Conservation (phyloP, 441 rosid genomes). For the Capsella rubella region DNA sequence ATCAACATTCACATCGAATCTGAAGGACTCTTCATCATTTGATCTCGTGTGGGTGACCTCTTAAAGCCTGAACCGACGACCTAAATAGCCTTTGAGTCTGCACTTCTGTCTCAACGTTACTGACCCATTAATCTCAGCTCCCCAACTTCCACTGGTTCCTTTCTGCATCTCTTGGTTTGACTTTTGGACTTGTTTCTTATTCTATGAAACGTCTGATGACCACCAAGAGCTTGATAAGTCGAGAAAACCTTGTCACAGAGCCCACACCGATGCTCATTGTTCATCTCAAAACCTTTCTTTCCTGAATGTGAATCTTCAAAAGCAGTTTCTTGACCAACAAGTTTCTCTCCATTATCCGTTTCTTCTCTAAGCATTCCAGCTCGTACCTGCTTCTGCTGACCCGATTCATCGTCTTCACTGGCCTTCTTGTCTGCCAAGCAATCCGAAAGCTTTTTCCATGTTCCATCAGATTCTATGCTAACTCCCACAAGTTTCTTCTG, state of each 20-base stretch:
- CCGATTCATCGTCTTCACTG: not conserved
- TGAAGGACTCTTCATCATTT: not conserved
- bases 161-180: not conserved
- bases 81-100: not conserved
- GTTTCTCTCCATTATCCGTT: not conserved
- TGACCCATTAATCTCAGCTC: not conserved
- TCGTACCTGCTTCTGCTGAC: not conserved
- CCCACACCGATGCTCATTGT: not conserved
- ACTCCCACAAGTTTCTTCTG: not conserved
- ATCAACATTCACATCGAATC: not conserved
- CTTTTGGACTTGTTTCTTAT: not conserved
- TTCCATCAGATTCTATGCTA: not conserved
- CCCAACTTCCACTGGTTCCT: not conserved
- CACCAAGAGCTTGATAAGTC: conserved; percentile 1
- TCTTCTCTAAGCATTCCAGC: not conserved
- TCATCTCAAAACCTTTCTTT: not conserved
- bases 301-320: not conserved
- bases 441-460: not conserved
- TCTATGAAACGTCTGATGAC: not conserved
- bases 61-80: not conserved
- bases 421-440: not conserved
- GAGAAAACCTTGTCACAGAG: not conserved
- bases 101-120: not conserved
- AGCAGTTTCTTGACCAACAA: not conserved
- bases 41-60: not conserved